phyloP scores from a whole-genome alignment of 1,284 basidiomycete species.

The Gymnopus androsaceus region DNA sequence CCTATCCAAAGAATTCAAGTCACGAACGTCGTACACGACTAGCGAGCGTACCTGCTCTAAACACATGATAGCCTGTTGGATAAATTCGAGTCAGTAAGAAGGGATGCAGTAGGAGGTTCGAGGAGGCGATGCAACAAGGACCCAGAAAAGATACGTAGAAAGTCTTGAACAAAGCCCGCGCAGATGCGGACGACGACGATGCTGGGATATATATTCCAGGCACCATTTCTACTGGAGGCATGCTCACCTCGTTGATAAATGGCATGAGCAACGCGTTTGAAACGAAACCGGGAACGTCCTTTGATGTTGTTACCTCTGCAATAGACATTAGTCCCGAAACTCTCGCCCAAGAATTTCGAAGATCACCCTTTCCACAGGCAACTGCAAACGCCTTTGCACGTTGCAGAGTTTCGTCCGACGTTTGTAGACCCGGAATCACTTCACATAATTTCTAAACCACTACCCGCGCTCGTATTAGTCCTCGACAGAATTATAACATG shows the following conservation, averaged over 20 bases:
- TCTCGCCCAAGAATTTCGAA: conserved; percentile 15
- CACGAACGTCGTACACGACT: not conserved
- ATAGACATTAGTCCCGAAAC: conserved; percentile 3
- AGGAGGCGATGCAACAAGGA: no score
- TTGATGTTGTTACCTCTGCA: conserved; percentile 82
- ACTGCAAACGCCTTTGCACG: conserved; percentile 82
- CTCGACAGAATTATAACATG: conserved; percentile 9
- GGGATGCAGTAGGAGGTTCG: not conserved
- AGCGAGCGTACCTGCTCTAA: conserved; percentile 73
- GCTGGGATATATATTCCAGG: no score
- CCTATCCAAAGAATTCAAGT: conserved; percentile 42
- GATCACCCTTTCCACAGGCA: conserved; percentile 85
- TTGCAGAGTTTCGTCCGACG: conserved; percentile 73
- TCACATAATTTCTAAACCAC: conserved; percentile 82
- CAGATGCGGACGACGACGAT: no score
- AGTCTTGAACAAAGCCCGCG: no score
- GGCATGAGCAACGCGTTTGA: conserved; percentile 89
- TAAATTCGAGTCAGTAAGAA: not conserved
- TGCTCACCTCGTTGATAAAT: conserved; percentile 81
- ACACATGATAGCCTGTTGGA: conserved; percentile 81
- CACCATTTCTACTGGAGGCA: no score
- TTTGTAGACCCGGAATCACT: conserved; percentile 92
- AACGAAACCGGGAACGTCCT: conserved; percentile 91
- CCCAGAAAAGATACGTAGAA: no score
- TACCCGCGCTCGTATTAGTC: not conserved